phyloP scores from a whole-genome alignment of 768 basidiomycete species.

The Suillus americanus region DNA sequence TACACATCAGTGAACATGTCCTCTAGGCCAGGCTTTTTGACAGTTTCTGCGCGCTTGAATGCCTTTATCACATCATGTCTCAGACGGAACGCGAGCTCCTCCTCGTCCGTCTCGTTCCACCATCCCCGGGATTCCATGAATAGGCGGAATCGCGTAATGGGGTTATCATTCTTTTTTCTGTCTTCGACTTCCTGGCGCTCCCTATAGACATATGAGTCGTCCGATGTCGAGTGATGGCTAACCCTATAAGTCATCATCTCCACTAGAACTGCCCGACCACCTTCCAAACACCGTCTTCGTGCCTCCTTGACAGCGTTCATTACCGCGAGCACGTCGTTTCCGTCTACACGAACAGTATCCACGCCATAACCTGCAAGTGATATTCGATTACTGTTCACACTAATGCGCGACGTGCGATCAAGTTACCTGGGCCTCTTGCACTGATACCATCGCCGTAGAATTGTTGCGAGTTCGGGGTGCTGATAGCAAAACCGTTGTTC shows the following conservation, averaged over 20 bases:
- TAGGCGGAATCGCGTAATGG: conserved; percentile 78
- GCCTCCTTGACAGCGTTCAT: conserved; percentile 74
- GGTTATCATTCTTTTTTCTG: conserved; percentile 87
- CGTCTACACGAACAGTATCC: conserved; percentile 89
- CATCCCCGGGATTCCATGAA: conserved; percentile 83
- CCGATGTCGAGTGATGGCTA: conserved; percentile 94
- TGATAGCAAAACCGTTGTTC: conserved; percentile 94
- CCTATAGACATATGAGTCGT: conserved; percentile 94
- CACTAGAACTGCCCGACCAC: conserved; percentile 78
- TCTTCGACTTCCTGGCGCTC: conserved; percentile 89
- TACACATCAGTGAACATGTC: conserved; percentile 89
- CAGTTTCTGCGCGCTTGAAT: conserved; percentile 73
- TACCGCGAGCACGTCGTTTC: conserved; percentile 89
- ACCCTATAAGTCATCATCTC: conserved; percentile 94
- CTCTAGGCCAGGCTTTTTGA: conserved; percentile 65
- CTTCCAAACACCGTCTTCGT: conserved; percentile 66
- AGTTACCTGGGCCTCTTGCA: conserved; percentile 69
- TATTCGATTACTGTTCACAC: neutral
- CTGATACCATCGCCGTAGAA: conserved; percentile 93
- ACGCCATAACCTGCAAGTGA: conserved; percentile 60
- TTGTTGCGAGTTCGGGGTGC: conserved; percentile 86
- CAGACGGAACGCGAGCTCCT: conserved; percentile 61
- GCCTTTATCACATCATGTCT: conserved; percentile 75
- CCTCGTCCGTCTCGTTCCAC: conserved; percentile 83
- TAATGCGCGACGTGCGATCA: conserved; percentile 17